A percentile compares a stretch with the other conserved stretches of the same genome.
These are phyloP conservation scores for Alloteropsis semialata DNA, from an alignment of 176 grass and related monocot species.

Conservation along the genomic window DNA sequence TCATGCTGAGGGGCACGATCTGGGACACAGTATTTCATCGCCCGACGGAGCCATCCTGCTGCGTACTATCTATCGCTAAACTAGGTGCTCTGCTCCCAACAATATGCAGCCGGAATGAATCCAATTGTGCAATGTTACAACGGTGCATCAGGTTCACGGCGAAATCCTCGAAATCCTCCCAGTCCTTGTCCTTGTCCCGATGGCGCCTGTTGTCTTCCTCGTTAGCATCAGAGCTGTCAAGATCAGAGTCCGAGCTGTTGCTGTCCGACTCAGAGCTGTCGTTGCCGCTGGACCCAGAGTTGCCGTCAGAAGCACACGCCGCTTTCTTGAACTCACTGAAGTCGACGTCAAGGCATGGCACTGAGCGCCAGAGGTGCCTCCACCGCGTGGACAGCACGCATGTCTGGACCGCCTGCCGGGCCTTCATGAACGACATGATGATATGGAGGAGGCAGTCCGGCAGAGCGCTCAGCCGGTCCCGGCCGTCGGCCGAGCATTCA, in stretches of 20 bases:
- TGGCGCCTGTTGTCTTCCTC: background rate
- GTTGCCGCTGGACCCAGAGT: background rate
- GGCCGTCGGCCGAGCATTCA: background rate
- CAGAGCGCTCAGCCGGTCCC: background rate
- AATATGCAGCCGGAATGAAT: background rate
- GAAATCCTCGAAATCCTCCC: background rate
- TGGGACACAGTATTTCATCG: background rate
- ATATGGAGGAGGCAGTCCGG: background rate
- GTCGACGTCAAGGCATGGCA: background rate
- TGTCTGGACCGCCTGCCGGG: background rate
- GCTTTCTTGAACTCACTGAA: background rate
- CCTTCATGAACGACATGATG: background rate
- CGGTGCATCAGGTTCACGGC: background rate
- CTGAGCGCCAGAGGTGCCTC: background rate
- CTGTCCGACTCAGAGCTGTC: no score
- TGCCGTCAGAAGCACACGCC: background rate
- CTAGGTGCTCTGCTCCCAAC: background rate
- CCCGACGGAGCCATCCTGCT: slow-evolving; percentile 14
- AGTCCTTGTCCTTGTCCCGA: background rate
- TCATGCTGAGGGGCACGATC: background rate
- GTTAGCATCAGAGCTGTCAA: no score
- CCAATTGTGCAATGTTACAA: background rate
- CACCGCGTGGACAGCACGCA: background rate
- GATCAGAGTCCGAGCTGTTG: no score
- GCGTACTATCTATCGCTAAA: background rate